A percentile compares a stretch with the other conserved stretches of the same genome.
phyloP scores from a whole-genome alignment of 108 stramenopile species.

The Fragilariopsis cylindrus region DNA sequence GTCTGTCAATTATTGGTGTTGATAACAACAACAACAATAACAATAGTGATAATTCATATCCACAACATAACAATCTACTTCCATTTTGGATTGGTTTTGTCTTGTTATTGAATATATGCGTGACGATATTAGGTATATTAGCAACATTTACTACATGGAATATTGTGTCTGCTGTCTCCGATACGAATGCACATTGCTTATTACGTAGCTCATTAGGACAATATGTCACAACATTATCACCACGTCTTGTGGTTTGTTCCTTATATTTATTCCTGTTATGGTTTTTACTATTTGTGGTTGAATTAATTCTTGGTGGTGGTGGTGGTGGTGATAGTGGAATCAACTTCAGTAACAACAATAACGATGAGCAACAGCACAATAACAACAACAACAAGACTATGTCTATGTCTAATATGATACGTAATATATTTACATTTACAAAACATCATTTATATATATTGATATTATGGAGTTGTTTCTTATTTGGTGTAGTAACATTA shows the following conservation, averaged over 20 bases:
- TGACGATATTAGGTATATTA: conserved; percentile 45
- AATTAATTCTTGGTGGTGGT: conserved; percentile 17
- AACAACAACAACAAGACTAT: neutral
- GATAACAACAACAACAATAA: neutral
- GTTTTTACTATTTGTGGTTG: conserved; percentile 42
- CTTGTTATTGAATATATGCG: conserved; percentile 31
- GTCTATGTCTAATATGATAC: too few species aligned
- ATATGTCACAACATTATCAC: conserved; percentile 47
- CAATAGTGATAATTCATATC: neutral
- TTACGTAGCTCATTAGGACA: conserved; percentile 52
- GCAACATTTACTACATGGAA: conserved; percentile 62
- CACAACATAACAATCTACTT: neutral
- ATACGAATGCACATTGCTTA: conserved; percentile 49
- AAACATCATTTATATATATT: conserved; percentile 1
- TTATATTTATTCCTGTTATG: conserved; percentile 48
- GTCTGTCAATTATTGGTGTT: conserved; percentile 8
- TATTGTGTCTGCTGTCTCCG: conserved; percentile 47
- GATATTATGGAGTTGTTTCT: conserved; percentile 12
- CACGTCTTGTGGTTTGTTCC: conserved; percentile 36
- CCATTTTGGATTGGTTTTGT: conserved; percentile 52
- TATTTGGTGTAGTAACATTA: conserved; percentile 8
- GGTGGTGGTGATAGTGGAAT: neutral
- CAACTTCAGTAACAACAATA: neutral
- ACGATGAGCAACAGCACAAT: too few species aligned
- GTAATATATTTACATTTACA: neutral